Evolutionary conservation across 1,284 basidiomycete species (phyloP).

Genomic region (Cyathus olla): DNA sequence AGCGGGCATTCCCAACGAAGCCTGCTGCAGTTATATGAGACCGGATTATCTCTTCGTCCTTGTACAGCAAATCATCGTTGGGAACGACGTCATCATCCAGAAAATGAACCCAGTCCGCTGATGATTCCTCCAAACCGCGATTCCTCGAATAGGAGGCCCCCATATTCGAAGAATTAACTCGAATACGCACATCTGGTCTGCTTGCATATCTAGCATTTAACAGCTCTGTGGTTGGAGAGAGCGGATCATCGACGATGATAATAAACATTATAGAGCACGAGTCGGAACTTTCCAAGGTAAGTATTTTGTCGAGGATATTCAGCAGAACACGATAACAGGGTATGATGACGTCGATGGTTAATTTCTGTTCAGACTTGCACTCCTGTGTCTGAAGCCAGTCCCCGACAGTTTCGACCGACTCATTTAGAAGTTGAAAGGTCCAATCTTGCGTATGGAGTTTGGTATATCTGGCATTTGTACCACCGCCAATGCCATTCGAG

Average conservation of each 20-base stretch:
- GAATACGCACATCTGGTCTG: slow-evolving; percentile 59
- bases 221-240: slow-evolving; percentile 46
- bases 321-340: slow-evolving; percentile 68
- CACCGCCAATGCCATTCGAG: slow-evolving; percentile 59
- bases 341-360: slow-evolving; percentile 66
- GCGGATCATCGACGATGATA: slow-evolving; percentile 67
- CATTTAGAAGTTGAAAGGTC: slow-evolving; percentile 59
- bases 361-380: slow-evolving; percentile 35
- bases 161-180: slow-evolving; percentile 53
- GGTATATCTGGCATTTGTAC: slow-evolving; percentile 55
- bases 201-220: slow-evolving; percentile 47
- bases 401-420: slow-evolving; percentile 49
- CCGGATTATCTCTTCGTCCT: slow-evolving; percentile 60
- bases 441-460: slow-evolving; percentile 57
- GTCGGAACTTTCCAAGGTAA: slow-evolving; percentile 52
- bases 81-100: slow-evolving; percentile 69
- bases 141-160: slow-evolving; percentile 64
- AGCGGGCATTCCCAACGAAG: slow-evolving; percentile 62
- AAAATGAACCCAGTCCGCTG: slow-evolving; percentile 62
- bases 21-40: slow-evolving; percentile 59
- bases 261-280: slow-evolving; percentile 64
- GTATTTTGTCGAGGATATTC: slow-evolving; percentile 52
- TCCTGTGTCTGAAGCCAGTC: slow-evolving; percentile 43
- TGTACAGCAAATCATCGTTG: slow-evolving; percentile 52
- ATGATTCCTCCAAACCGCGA: slow-evolving; percentile 57